phyloP scores from a whole-genome alignment of 345 rosid species.

The Physaria fendleri region DNA sequence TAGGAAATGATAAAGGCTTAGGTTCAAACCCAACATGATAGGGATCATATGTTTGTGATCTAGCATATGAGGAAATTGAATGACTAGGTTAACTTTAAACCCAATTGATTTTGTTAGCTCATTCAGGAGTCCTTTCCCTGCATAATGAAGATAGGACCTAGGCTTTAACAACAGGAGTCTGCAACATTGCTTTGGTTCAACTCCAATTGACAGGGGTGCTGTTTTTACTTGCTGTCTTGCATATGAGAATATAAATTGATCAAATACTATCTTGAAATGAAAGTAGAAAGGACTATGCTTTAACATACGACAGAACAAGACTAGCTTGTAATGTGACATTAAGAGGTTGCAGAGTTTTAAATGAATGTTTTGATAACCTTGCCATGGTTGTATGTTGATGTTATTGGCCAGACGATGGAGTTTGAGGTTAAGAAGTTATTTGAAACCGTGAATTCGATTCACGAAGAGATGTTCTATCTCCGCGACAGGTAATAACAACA shows the following conservation, averaged over 20 bases:
- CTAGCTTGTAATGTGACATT: background rate
- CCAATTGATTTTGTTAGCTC: background rate
- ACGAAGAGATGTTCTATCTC: constrained; percentile 75
- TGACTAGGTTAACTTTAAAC: background rate
- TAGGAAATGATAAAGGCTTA: background rate
- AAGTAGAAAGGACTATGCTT: background rate
- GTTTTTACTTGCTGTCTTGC: too few relatives aligned
- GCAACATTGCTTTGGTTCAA: too few relatives aligned
- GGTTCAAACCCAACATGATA: background rate
- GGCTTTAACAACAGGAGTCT: too few relatives aligned
- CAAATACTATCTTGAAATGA: background rate
- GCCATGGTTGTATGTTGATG: constrained; percentile 8
- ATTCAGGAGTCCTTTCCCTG: background rate
- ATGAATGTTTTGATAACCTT: background rate
- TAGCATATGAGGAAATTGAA: background rate
- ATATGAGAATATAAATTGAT: too few relatives aligned
- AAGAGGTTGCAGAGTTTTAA: background rate
- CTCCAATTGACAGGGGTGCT: too few relatives aligned
- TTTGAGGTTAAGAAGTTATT: constrained; percentile 67
- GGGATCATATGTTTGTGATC: background rate
- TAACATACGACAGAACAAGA: background rate
- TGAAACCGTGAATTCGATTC: constrained; percentile 63
- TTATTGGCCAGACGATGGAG: constrained; percentile 59
- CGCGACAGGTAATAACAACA: constrained; percentile 61
- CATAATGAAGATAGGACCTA: background rate